Conservation (phyloP, 495 filamentous ascomycete species). For the Aspergillus nanangensis region DNA sequence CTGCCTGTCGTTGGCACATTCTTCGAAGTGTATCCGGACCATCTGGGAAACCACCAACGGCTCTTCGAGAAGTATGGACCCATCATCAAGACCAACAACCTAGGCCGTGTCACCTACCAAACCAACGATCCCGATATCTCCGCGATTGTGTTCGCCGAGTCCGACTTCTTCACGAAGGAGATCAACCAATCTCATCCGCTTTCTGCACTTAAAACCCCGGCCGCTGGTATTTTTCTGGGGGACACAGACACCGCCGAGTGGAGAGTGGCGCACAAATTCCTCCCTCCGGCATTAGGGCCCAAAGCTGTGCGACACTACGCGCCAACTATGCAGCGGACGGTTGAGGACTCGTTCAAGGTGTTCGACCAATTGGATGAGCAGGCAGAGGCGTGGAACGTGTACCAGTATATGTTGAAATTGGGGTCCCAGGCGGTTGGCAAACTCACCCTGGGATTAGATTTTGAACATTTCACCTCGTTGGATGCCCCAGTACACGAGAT, state of each 20-base stretch:
- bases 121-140: constrained; percentile 47
- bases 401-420: constrained; percentile 57
- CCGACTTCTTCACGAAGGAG: constrained; percentile 48
- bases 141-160: constrained; percentile 36
- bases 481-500: constrained; percentile 40
- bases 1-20: constrained; percentile 47
- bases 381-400: constrained; percentile 51
- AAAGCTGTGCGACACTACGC: constrained; percentile 54
- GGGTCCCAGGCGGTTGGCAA: constrained; percentile 49
- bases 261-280: constrained; percentile 48
- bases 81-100: constrained; percentile 49
- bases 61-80: constrained; percentile 50
- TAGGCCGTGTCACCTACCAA: constrained; percentile 45
- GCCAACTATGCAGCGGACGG: constrained; percentile 47
- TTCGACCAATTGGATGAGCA: constrained; percentile 49
- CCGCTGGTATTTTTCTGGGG: constrained; percentile 47
- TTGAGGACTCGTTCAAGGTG: constrained; percentile 39
- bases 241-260: constrained; percentile 48
- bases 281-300: constrained; percentile 49
- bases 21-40: constrained; percentile 55
- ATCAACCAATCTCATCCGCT: constrained; percentile 49
- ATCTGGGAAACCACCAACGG: constrained; percentile 53
- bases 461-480: constrained; percentile 43
- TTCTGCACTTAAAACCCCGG: constrained; percentile 35
- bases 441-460: constrained; percentile 46